A percentile compares a stretch with the other conserved stretches of the same genome.
phyloP scores from a whole-genome alignment of 208 protist species.

The Leishmania gerbilli region DNA sequence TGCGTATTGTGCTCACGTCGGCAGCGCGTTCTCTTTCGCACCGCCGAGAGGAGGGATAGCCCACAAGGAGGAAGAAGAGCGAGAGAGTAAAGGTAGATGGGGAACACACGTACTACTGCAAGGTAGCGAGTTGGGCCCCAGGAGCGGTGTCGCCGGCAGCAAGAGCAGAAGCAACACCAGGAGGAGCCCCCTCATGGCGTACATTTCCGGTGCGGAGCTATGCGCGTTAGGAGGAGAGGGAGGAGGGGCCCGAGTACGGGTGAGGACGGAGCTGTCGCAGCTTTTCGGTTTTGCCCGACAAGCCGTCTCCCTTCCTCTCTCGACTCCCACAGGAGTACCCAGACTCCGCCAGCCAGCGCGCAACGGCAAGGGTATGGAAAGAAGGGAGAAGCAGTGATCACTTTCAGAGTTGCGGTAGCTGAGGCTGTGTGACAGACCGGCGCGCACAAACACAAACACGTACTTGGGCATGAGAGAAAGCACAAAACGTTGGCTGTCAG shows the following conservation, averaged over 20 bases:
- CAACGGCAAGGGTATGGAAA: background rate
- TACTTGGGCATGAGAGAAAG: background rate
- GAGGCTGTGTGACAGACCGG: background rate
- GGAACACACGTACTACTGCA: background rate
- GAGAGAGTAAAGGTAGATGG: background rate
- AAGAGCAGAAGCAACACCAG: background rate
- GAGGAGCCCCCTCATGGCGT: background rate
- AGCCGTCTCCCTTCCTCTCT: background rate
- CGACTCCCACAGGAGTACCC: background rate
- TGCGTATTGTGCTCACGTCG: background rate
- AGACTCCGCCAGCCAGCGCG: background rate
- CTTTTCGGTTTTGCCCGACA: background rate
- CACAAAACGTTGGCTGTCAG: background rate
- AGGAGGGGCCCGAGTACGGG: background rate
- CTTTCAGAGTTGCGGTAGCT: background rate
- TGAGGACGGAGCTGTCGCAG: background rate
- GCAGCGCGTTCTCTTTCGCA: conserved; percentile 1
- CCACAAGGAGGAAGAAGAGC: background rate
- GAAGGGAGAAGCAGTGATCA: background rate
- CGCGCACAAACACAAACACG: background rate
- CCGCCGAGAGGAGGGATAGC: background rate
- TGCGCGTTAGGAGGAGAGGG: background rate
- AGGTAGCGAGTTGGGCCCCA: background rate
- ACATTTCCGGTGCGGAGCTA: background rate
- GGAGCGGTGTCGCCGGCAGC: background rate